Evolutionary conservation across 306 rosid genomes (phyloP), one percentile per base, ranked within the genome.

Genomic region (Arachis stenosperma): DNA sequence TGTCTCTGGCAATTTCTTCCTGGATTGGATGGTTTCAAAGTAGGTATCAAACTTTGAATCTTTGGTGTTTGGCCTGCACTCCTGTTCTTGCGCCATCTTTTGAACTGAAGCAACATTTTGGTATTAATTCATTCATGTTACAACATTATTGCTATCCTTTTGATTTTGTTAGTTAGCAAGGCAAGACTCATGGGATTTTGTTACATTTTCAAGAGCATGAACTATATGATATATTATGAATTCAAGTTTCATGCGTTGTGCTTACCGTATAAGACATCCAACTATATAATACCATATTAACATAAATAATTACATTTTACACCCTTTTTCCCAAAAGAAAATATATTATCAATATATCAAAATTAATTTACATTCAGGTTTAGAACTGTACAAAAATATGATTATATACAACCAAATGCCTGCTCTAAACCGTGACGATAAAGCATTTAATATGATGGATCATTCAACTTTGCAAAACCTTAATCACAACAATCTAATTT

Each of bases 1-100:
- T 41, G 84, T 9, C 37, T 71, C 81, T 11, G 96, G 88, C 73
- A 94, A 77, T 86, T 88, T 94, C 90, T 94, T 94, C 86, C 91
- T 78, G 50, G 95, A 86, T 70, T 94, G 96, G 60, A 91, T 74
- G 57, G 68, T 82, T 74, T 81, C 85, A 14, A 86, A 94, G 76
- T 89, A 94, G 79, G 82, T 67, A 66, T 91, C 96, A 14, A 82
- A 89, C 82, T 87, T 88, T 70, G 86, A 74, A 63, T 79, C 56
- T 11, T 73, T 67, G 48, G 68, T 65, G 39, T 57, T 70, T 73
- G 73, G 69, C 61, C 46, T 78, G 29, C 36, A 58, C 50, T 67
- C 82, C 60, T 81, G 78, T 61, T 27, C 78, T 66, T 85, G 86
- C 0, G 87, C 92, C 97, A 93, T 93, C 61, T 67, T 60, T 79